Conservation (phyloP, 108 stramenopile species). For the Skeletonema marinoi region DNA sequence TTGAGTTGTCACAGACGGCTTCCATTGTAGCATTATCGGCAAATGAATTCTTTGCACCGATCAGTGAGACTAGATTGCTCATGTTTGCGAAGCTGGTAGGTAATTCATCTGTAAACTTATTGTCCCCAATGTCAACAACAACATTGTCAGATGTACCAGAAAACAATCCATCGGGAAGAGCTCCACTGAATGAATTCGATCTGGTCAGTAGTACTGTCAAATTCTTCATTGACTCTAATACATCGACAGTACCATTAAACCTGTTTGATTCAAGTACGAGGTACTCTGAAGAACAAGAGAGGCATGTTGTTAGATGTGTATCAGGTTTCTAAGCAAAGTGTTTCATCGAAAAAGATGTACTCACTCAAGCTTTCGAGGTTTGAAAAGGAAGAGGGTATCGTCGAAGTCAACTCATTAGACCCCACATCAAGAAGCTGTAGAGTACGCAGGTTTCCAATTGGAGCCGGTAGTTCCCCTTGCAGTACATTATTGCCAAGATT, state of each 20-base stretch:
- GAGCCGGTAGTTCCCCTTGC: constrained; percentile 1
- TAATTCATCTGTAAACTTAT: neutral
- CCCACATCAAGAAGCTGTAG: constrained; percentile 3
- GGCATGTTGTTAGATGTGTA: neutral
- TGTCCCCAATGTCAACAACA: neutral
- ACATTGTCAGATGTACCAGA: neutral
- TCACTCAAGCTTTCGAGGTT: neutral
- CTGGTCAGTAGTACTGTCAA: neutral
- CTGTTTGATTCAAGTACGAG: constrained; percentile 1
- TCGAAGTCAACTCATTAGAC: constrained; percentile 10
- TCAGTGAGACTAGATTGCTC: neutral
- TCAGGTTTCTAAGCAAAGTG: neutral
- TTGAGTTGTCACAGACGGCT: neutral
- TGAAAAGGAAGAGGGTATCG: constrained; percentile 1
- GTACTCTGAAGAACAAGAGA: neutral
- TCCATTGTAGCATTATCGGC: neutral
- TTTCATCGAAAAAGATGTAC: too few species aligned
- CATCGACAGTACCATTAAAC: neutral
- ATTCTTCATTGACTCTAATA: neutral
- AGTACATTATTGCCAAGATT: constrained; percentile 1
- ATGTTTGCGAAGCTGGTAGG: neutral
- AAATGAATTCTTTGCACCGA: neutral
- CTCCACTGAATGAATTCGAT: neutral
- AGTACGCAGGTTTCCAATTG: neutral
- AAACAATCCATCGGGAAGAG: neutral